Percentiles rank a stretch among this genome's conserved stretches.
Evolutionary conservation across 2,329 filamentous ascomycete genomes (phyloP).

Genomic region (Epichloe uncinata): DNA sequence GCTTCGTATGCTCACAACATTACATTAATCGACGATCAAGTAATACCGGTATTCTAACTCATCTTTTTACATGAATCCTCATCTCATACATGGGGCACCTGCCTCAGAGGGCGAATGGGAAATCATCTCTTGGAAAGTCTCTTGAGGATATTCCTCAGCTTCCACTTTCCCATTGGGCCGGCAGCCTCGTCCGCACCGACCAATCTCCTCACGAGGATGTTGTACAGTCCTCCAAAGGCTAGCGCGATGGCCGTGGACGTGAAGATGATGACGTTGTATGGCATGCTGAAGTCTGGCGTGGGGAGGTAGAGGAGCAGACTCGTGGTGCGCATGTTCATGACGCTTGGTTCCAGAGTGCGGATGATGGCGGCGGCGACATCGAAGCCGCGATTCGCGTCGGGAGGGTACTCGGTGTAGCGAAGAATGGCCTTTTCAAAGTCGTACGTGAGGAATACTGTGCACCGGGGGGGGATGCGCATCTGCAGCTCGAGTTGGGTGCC

Average conservation of each 20-base stretch:
- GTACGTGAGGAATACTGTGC: conserved; percentile 79
- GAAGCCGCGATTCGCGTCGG: conserved; percentile 92
- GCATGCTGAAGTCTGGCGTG: conserved; percentile 98
- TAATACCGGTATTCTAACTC: background rate
- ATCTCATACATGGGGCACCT: background rate
- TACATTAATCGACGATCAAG: background rate
- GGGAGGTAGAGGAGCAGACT: conserved; percentile 79
- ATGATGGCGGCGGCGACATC: conserved; percentile 89
- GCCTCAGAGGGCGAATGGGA: background rate
- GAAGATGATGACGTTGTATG: conserved; percentile 97
- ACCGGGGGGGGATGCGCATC: conserved; percentile 63
- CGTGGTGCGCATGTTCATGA: conserved; percentile 65
- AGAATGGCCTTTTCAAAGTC: conserved; percentile 95
- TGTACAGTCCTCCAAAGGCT: conserved; percentile 91
- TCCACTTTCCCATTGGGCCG: conserved; percentile 18
- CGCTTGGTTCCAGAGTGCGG: conserved; percentile 45
- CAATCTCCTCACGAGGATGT: conserved; percentile 77
- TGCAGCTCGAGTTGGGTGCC: conserved; percentile 86
- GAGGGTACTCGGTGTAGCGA: conserved; percentile 93
- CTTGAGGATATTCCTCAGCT: conserved; percentile 10
- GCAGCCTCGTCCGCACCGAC: conserved; percentile 69
- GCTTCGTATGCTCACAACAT: background rate
- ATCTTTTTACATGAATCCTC: background rate
- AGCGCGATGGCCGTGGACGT: conserved; percentile 94
- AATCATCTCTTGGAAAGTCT: background rate